Percentiles rank a stretch among this genome's conserved stretches.
These are phyloP conservation scores for Penicillium sclerotiorum DNA, from an alignment of 2,329 filamentous ascomycete species.

Conservation along the genomic window DNA sequence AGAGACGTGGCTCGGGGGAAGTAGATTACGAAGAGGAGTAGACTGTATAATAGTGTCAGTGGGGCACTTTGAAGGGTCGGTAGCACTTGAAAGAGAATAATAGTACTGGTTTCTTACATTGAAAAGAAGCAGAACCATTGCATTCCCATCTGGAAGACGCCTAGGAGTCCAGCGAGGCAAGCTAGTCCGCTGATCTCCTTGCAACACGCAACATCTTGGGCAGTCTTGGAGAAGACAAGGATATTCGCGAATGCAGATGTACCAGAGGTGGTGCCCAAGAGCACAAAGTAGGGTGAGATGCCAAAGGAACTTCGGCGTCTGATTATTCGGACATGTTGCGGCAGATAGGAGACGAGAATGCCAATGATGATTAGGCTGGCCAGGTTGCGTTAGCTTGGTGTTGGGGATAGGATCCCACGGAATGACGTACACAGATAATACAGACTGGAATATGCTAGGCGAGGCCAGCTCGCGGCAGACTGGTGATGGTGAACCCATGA, in stretches of 20 bases:
- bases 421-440: conserved; percentile 21
- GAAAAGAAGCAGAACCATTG: conserved; percentile 91
- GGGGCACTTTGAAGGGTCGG: neutral
- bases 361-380: conserved; percentile 75
- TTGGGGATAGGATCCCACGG: neutral
- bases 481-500: conserved; percentile 29
- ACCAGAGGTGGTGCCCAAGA: conserved; percentile 88
- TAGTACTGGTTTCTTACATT: conserved; percentile 66
- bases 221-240: conserved; percentile 78
- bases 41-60: conserved; percentile 56
- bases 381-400: neutral
- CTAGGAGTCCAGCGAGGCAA: conserved; percentile 81
- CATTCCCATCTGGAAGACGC: conserved; percentile 85
- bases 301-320: conserved; percentile 83
- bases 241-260: conserved; percentile 93
- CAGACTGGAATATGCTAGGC: conserved; percentile 47
- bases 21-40: conserved; percentile 92
- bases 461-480: conserved; percentile 56
- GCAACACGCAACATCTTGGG: conserved; percentile 83
- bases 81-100: neutral
- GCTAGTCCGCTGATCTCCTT: conserved; percentile 77
- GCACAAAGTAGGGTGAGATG: conserved; percentile 91
- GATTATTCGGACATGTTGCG: conserved; percentile 92
- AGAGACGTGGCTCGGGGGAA: conserved; percentile 68
- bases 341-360: conserved; percentile 89